Percentiles rank a stretch among this genome's conserved stretches.
phyloP scores from a whole-genome alignment of 1,139 yeast species.

The Tardiomyces digboiensis region DNA sequence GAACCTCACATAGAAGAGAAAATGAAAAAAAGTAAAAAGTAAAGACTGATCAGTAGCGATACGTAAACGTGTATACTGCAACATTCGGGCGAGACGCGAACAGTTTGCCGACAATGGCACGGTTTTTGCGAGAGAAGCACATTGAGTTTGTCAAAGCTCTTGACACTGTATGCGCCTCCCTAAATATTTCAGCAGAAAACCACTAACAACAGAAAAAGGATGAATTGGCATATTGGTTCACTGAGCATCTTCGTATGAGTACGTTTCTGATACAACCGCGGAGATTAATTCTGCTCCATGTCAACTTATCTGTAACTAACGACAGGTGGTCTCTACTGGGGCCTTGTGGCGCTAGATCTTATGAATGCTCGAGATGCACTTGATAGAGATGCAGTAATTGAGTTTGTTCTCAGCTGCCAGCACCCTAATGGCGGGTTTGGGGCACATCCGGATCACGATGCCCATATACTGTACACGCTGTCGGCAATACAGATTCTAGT shows the following conservation, averaged over 20 bases:
- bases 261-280: constrained; percentile 7
- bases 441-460: constrained; percentile 82
- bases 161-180: constrained; percentile 27
- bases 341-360: constrained; percentile 63
- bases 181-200: background rate
- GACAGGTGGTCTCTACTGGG: constrained; percentile 84
- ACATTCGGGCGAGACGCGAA: too few relatives aligned
- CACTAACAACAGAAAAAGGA: constrained; percentile 29
- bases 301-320: constrained; percentile 3
- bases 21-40: background rate
- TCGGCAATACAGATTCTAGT: constrained; percentile 77
- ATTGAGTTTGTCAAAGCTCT: constrained; percentile 41
- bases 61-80: too few relatives aligned
- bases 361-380: constrained; percentile 51
- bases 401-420: constrained; percentile 62
- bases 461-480: constrained; percentile 79
- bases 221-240: constrained; percentile 75
- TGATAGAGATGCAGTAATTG: constrained; percentile 48
- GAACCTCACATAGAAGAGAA: background rate
- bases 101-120: too few relatives aligned
- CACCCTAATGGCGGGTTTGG: constrained; percentile 70
- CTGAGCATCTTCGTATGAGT: constrained; percentile 79
- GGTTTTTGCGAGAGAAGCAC: constrained; percentile 36
- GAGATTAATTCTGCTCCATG: background rate
- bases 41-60: too few relatives aligned